A percentile compares a stretch with the other conserved stretches of the same genome.
Evolutionary conservation across 371 early-diverging fungal genomes (phyloP).

Genomic region (Syncephalastrum racemosum): DNA sequence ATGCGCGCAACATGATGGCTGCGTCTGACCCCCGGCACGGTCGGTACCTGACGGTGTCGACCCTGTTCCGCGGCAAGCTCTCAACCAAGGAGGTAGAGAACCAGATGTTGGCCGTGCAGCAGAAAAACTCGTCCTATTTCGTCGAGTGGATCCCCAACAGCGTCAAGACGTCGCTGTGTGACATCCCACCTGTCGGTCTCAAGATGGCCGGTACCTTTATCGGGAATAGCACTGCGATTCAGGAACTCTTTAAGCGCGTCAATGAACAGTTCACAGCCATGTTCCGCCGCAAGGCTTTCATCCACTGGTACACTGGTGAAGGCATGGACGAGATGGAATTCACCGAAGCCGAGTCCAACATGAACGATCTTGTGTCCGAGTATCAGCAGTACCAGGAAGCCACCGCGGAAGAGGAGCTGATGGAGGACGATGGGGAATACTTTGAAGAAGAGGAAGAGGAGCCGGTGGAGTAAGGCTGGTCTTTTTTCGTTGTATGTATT

Average conservation of each 20-base stretch:
- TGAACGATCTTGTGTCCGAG: conserved; percentile 93
- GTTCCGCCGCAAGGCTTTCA: conserved; percentile 90
- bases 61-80: conserved; percentile 95
- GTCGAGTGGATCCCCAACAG: conserved; percentile 99
- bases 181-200: conserved; percentile 91
- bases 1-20: conserved; percentile 97
- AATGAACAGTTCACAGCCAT: conserved; percentile 88
- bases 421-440: conserved; percentile 51
- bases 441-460: conserved; percentile 30
- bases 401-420: conserved; percentile 64
- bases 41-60: conserved; percentile 93
- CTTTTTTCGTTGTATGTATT: too few species aligned
- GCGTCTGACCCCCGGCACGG: conserved; percentile 95
- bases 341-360: conserved; percentile 83
- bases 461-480: conserved; percentile 5
- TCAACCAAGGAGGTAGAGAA: conserved; percentile 98
- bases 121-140: conserved; percentile 90
- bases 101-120: conserved; percentile 92
- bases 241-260: conserved; percentile 95
- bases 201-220: conserved; percentile 96
- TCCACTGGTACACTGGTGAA: conserved; percentile 94
- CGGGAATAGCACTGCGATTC: conserved; percentile 96
- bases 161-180: conserved; percentile 96
- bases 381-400: conserved; percentile 97
- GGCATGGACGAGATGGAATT: conserved; percentile 85